phyloP scores from a whole-genome alignment of 1,139 yeast species.

The Tardiomyces blankii region DNA sequence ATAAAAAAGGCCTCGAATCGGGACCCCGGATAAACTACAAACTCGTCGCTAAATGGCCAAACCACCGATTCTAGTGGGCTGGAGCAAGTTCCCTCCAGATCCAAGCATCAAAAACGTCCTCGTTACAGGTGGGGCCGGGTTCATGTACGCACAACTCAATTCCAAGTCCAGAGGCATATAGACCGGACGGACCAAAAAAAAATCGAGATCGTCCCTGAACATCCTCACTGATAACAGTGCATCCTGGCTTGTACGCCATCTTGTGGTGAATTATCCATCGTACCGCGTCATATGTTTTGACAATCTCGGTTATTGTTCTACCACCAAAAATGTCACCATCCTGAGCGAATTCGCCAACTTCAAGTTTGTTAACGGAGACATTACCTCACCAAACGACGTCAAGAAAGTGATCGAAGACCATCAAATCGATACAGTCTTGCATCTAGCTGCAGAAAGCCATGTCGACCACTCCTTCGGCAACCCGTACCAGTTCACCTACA shows the following conservation, averaged over 20 bases:
- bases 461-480: conserved; percentile 43
- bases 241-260: conserved; percentile 35
- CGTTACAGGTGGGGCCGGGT: conserved; percentile 53
- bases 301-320: conserved; percentile 31
- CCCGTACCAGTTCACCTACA: conserved; percentile 37
- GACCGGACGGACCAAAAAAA: too few species aligned
- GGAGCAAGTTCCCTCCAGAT: too few species aligned
- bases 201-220: too few species aligned
- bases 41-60: too few species aligned
- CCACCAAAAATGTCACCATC: conserved; percentile 14
- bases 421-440: conserved; percentile 31
- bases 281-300: conserved; percentile 34
- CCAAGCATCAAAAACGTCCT: conserved; percentile 19
- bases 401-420: conserved; percentile 15
- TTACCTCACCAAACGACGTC: conserved; percentile 23
- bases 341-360: conserved; percentile 21
- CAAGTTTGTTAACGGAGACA: conserved; percentile 29
- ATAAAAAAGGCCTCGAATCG: too few species aligned
- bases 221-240: conserved; percentile 21
- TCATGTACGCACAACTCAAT: conserved; percentile 24
- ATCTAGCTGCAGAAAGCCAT: conserved; percentile 50
- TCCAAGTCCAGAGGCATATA: too few species aligned
- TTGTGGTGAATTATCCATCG: conserved; percentile 31
- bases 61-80: too few species aligned
- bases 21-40: too few species aligned